phyloP scores from a whole-genome alignment of 345 rosid species.

The Isatis tinctoria region DNA sequence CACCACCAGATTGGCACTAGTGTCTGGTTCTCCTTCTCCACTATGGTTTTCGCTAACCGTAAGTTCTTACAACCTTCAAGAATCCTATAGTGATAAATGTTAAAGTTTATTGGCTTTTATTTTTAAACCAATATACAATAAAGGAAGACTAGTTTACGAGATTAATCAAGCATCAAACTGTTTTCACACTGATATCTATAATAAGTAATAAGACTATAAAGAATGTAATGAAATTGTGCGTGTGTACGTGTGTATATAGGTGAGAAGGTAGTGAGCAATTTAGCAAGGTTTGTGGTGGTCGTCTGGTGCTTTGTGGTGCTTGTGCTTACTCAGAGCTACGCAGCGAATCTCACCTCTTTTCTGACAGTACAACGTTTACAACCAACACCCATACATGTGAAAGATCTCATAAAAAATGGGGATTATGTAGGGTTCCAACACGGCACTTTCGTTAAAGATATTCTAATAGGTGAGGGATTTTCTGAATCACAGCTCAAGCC shows the following conservation, averaged over 20 bases:
- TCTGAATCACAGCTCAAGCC: background rate
- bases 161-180: too few relatives aligned
- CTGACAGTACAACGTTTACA: conserved; percentile 30
- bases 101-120: background rate
- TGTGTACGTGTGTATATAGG: conserved; percentile 11
- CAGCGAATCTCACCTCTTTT: conserved; percentile 41
- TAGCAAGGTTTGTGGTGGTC: conserved; percentile 33
- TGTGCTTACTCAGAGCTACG: conserved; percentile 39
- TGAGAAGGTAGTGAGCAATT: conserved; percentile 37
- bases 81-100: background rate
- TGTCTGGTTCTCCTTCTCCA: conserved; percentile 36
- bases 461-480: background rate
- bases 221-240: conserved; percentile 5
- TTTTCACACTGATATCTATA: too few relatives aligned
- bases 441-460: background rate
- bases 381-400: conserved; percentile 1
- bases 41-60: conserved; percentile 32
- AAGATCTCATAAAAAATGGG: conserved; percentile 3
- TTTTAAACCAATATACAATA: too few relatives aligned
- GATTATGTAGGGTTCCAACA: conserved; percentile 16
- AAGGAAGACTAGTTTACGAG: too few relatives aligned
- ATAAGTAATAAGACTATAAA: background rate
- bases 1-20: conserved; percentile 32
- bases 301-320: conserved; percentile 38
- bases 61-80: conserved; percentile 7